Base-by-base conservation (phyloP, 352 stramenopile genomes). In the Phytophthora sansomeana region DNA sequence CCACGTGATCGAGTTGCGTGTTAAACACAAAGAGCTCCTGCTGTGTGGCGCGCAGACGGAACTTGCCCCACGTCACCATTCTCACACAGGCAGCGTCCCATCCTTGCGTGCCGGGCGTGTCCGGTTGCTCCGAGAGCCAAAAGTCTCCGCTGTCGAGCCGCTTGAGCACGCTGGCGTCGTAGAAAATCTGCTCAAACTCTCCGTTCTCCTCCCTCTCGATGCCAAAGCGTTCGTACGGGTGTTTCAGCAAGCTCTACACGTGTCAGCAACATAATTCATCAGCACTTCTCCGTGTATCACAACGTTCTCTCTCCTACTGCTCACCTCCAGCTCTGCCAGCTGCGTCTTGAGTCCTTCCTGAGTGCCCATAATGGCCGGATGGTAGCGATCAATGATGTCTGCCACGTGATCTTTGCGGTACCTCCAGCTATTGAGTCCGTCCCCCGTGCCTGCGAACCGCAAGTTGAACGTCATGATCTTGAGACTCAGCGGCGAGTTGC, bases 381-480 rank as follows among this genome's bases (percentile, higher is more conserved):
- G 82, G 58, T 90, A 92, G 13, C 85, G 77, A 39, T 91, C 83
- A 54, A 93, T 87, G 56, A 93, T 77, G 36, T 93, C 81, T 3
- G 80, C 80, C 38, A 93, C 74, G 56, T 93, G 81, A 43, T 90
- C 79, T 58, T 93, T 92, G 48, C 83, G 81, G 57, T 80, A 90
- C 5, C 67, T 56, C 83, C 85, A 93, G 62, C 81, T 80, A 69
- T 91, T 90, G 50, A 56, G 69, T 13, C 83, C 85, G 59, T 93
- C 85, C 36, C 72, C 83, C 3, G 66, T 85, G 17, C 82, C 80
- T 3, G 81, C 85, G 57, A 90, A 93, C 47, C 85, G 80, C 61
- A 93, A 54, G 72, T 93, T 93, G 67, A 93, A 93, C n/a, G 85
- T 93, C 85, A 93, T 93, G 59, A 93, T 67, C 52, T 89, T 89